Evolutionary conservation across 2,329 filamentous ascomycete species (phyloP), one percentile per base, ranked within the genome.

Genomic region (Nectriaceae sp.): DNA sequence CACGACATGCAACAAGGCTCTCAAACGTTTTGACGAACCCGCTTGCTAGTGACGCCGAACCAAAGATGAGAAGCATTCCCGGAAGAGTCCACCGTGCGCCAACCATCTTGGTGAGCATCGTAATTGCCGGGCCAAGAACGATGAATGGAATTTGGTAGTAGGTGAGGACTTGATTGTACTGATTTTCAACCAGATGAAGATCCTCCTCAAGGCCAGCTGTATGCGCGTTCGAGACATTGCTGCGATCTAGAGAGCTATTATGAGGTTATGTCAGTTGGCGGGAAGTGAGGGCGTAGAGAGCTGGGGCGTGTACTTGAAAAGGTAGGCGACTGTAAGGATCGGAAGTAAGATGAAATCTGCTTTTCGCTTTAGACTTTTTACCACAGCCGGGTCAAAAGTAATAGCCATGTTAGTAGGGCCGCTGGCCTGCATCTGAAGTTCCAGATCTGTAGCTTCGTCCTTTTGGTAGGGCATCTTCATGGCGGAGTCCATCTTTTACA

Each of bases 141-240:
- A 44, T 41, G 19, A 49, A 49, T 4, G 47, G 47, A 22, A 49
- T 49, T 13, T 45, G 42, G 16, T 49, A 49, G 21, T 49, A 49
- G 2, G 47, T 49, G 8, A 46, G 15, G 26, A 45, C 19, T 29
- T 45, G 42, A 26, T 49, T 49, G 47, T 40, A 49, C 26, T 49
- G 47, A 36, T 49, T 49, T 16, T 26, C 37, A 1, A 33, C 19
- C 13, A 49, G 35, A 11, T 36, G 33, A 31, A 31, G 20, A 36
- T 42, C 42, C 4, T 45, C 26, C 8, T 24, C 42, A 15, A 39
- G 33, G 13, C 42, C 33, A n/a, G 20, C 39, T 16, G 47, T 49
- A 35, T 36, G 47, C 35, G 42, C 8, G 26, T 49, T 49, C 21
- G 47, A 45, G 4, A 49, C 26, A 36, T 45, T 49, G 47, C 47